Evolutionary conservation across 495 filamentous ascomycete genomes (phyloP), one percentile per base, ranked within the genome.

Genomic region (Hypoxylon subgilvum): DNA sequence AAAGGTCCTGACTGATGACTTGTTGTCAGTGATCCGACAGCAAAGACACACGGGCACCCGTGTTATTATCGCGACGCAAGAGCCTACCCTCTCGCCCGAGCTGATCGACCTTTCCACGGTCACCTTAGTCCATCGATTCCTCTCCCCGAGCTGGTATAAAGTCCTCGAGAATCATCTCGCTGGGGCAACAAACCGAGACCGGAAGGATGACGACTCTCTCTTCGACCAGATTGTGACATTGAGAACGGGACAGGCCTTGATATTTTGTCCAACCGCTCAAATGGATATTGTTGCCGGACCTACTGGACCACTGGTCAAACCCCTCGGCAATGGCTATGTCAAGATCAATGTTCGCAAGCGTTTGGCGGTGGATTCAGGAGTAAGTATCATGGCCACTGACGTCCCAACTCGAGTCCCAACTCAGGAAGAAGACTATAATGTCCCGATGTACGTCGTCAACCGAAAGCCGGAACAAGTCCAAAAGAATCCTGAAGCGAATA

Each of bases 61-160:
- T 1, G 74, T 91, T 10, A 52, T 93, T 30, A 86, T 92, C 23
- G 84, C 89, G 0, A 93, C 90, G 0, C 88, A 94, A 63, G 90
- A 93, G 57, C 90, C 90, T 0, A 92, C 88, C 0, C 83, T 93
- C 32, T 87, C 86, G 0, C 82, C 84, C 0, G 70, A 73, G 18
- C 79, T 93, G 1, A 74, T 93, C 0, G 87, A 87, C 52, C 77
- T 93, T 5, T 90, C 84, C 67, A 86, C 82, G n/a, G 74, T 87
- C 14, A 89, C 86, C 0, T 80, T 93, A 49, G 82, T 92, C 0
- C 90, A 94, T 66, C 78, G 86, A 10, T 92, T 92, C 61, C 84
- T 79, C 0, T 87, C 83, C 1, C 88, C 88, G 0, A 81, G 81
- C 5, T 93, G 89, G 90, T 70, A 88, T 28, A 64, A 51, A 0